Base-by-base conservation (phyloP, 257 asterid species). In the Fraxinus quadrangulata region DNA sequence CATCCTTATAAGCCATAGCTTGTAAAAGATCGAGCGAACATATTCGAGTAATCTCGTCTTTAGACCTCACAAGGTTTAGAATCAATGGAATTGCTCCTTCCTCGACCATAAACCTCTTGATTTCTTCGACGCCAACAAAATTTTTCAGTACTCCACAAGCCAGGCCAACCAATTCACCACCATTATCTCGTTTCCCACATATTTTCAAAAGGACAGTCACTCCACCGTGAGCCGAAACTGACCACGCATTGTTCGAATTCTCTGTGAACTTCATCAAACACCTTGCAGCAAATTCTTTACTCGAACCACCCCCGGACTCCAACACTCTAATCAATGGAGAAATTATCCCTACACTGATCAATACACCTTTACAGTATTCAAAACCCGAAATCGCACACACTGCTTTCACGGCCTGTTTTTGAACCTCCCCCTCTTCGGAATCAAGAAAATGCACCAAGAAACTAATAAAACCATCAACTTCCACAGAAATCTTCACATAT, bases 141-240 rank as follows among this genome's bases (percentile, higher is more conserved):
- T 92, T 92, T 73, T 90, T 93, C 97, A 95, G 78, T 86, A 95
- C 96, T 78, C 92, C 90, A 80, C 94, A 90, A 75, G 91, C 86
- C 74, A 89, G 79, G 72, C 80, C 59, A 73, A 91, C 86, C 76
- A 90, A 67, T 72, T 88, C 93, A 13, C 84, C 78, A 37, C 73
- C 74, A 71, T 54, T 47, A 33, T 82, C 81, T 23, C 30, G 45
- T 11, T 79, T 72, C 11, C 65, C 65, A 36, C 99, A 92, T 16
- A 93, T 88, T 78, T 95, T 93, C 82, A 95, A 71, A 70, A 95
- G 88, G 21, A 82, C 89, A 12, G 96, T 87, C 3, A 90, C 97
- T 39, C 99, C 98, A 23, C 97, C 99, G 8, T 95, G 99, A 37
- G 99, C 96, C 5, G 99, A 95, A 84, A 95, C 86, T 1, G 97